phyloP scores from a whole-genome alignment of 1,284 basidiomycete genomes.

The Papiliotrema nemorosa region DNA sequence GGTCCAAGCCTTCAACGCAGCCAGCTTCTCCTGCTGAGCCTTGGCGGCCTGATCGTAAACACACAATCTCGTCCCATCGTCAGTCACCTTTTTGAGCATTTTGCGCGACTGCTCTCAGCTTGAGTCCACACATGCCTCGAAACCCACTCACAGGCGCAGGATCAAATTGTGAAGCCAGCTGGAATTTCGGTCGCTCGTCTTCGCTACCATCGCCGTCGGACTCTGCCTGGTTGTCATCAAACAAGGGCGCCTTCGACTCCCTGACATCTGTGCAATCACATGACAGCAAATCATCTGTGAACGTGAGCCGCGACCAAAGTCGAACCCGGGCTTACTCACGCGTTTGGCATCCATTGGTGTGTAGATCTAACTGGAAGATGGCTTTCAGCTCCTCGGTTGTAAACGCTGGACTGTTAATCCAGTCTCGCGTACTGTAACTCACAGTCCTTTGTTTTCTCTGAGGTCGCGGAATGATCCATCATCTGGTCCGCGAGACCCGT shows the following conservation, averaged over 20 bases:
- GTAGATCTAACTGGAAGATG: constrained; percentile 79
- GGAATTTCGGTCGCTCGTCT: constrained; percentile 58
- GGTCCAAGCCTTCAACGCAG: constrained; percentile 79
- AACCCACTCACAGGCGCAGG: constrained; percentile 35
- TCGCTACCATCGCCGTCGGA: constrained; percentile 39
- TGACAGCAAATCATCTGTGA: constrained; percentile 60
- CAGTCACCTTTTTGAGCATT: constrained; percentile 55
- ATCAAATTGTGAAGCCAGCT: constrained; percentile 62
- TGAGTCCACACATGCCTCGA: not conserved
- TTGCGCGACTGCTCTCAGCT: constrained; percentile 27
- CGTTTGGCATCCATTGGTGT: constrained; percentile 77
- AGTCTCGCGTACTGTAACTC: constrained; percentile 44
- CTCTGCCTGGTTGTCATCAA: constrained; percentile 6
- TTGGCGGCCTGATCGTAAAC: constrained; percentile 57
- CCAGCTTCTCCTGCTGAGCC: constrained; percentile 72
- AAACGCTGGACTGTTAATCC: constrained; percentile 58
- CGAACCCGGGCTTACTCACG: constrained; percentile 49
- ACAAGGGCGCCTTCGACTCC: not conserved
- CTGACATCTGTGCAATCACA: constrained; percentile 58
- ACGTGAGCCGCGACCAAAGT: constrained; percentile 1
- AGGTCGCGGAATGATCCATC: constrained; percentile 43
- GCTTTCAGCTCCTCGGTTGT: constrained; percentile 85
- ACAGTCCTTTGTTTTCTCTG: constrained; percentile 62
- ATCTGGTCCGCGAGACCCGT: constrained; percentile 66
- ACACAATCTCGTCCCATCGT: not conserved